Base-by-base conservation (phyloP, 768 basidiomycete genomes). In the Pulveroboletus sp. region DNA sequence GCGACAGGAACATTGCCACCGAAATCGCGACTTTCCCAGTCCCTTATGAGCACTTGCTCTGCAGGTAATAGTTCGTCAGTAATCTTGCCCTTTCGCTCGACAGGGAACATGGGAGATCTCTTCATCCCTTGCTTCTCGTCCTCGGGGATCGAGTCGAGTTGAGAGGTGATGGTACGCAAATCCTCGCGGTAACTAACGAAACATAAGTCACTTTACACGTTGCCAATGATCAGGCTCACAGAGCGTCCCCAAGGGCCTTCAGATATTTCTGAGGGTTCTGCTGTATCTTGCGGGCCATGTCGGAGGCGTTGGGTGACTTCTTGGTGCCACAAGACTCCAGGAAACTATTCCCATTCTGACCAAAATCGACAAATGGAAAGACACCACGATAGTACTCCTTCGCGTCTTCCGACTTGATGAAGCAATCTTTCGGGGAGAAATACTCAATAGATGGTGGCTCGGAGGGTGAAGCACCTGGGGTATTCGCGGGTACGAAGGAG, bases 341-440 rank as follows among this genome's bases (percentile, higher is more conserved):
- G 45, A 57, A 57, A 28, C 5, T 44, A 12, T 57, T 57, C n/a
- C 38, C 55, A 5, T 55, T n/a, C 27, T 2, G 45, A 24, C 52
- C 35, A 17, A 57, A 57, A 47, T 57, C 27, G 14, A 57, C 57
- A 15, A 55, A 59, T 5, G 57, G 18, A 39, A 57, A 57, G 27
- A 44, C 38, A 14, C 11, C 5, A 9, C 47, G 52, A 59, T 55
- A 14, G 31, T 55, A 52, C 1, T 32, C 31, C 48, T 55, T 50
- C 17, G 36, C 39, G 1, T 41, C 33, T 1, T 39, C 8, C 1
- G 47, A 59, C 17, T 0, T 9, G 18, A 59, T 45, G 44, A 59
- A 59, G 24, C 57, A 57, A 6, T 57, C 41, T 24, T 55, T 58
- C 2, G 57, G 56, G 14, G 30, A 18, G 2, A 46, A 1, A 27